Evolutionary conservation across 306 rosid genomes (phyloP).

Genomic region (Cucumis cinereus): DNA sequence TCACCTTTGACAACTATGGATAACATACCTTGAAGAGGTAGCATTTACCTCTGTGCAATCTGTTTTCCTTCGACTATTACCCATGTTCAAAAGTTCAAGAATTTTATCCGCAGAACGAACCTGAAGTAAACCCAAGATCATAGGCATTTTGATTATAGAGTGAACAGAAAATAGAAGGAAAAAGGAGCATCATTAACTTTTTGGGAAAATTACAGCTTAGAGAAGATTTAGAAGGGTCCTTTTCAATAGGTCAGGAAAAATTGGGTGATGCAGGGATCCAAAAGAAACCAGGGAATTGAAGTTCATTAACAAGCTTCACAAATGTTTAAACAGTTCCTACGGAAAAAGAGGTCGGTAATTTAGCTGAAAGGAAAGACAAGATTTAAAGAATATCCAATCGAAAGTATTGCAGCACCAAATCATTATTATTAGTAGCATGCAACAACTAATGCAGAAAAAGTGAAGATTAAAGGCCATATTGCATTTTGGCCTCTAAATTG

Average conservation of each 20-base stretch:
- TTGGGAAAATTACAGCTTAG: neutral
- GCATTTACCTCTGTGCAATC: conserved; percentile 56
- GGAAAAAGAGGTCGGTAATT: neutral
- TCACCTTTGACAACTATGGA: neutral
- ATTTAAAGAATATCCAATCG: neutral
- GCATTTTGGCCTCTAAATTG: neutral
- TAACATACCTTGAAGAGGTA: conserved; percentile 43
- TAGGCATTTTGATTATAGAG: neutral
- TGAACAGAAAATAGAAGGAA: neutral
- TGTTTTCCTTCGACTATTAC: conserved; percentile 51
- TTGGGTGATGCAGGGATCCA: neutral
- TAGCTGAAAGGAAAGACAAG: neutral
- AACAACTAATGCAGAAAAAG: neutral
- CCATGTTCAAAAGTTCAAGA: conserved; percentile 50
- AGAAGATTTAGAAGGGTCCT: neutral
- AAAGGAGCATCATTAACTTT: neutral
- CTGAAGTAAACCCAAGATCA: conserved; percentile 18
- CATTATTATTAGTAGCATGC: neutral
- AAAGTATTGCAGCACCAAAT: neutral
- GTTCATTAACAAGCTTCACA: neutral
- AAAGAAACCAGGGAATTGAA: neutral
- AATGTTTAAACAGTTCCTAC: neutral
- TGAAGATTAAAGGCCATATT: neutral
- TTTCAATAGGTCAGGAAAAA: neutral
- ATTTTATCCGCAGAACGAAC: conserved; percentile 55